Percentiles rank a stretch among this genome's conserved stretches.
Conservation (phyloP, 768 basidiomycete species). For the Chalciporus sphaerocephalus region DNA sequence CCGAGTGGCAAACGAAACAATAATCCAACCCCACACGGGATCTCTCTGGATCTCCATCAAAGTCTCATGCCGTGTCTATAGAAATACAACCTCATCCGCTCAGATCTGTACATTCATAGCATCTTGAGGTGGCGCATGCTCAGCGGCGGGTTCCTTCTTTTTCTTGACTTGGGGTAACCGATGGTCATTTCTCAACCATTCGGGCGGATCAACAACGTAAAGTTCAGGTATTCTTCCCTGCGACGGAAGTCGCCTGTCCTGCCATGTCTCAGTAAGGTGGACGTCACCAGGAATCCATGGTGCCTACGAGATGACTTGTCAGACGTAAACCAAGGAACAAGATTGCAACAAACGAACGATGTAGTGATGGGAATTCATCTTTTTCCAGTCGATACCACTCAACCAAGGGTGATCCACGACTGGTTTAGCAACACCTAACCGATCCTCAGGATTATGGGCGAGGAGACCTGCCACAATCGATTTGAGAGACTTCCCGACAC, state of each 20-base stretch:
- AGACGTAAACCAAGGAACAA: neutral
- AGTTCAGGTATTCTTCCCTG: constrained; percentile 39
- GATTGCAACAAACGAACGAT: constrained; percentile 34
- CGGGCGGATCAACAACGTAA: constrained; percentile 30
- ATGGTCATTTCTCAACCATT: constrained; percentile 36
- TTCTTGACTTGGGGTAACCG: constrained; percentile 24
- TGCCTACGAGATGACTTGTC: constrained; percentile 31
- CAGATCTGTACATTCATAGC: neutral
- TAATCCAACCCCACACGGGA: too few relatives aligned
- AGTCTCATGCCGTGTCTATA: too few relatives aligned
- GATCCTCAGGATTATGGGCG: constrained; percentile 30
- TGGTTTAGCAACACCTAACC: constrained; percentile 37
- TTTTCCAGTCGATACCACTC: constrained; percentile 42
- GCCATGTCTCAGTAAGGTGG: constrained; percentile 34
- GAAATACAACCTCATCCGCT: too few relatives aligned
- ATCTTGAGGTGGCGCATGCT: neutral
- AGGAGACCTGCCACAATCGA: constrained; percentile 42
- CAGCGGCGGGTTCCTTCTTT: neutral
- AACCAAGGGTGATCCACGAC: constrained; percentile 46
- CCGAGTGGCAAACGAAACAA: too few relatives aligned
- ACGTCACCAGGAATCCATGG: constrained; percentile 37
- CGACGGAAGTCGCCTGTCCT: constrained; percentile 35
- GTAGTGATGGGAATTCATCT: constrained; percentile 41
- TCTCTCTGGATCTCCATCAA: too few relatives aligned
- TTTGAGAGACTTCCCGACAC: constrained; percentile 39